Evolutionary conservation across 768 basidiomycete species (phyloP).

Genomic region (Hydnum rufescens): DNA sequence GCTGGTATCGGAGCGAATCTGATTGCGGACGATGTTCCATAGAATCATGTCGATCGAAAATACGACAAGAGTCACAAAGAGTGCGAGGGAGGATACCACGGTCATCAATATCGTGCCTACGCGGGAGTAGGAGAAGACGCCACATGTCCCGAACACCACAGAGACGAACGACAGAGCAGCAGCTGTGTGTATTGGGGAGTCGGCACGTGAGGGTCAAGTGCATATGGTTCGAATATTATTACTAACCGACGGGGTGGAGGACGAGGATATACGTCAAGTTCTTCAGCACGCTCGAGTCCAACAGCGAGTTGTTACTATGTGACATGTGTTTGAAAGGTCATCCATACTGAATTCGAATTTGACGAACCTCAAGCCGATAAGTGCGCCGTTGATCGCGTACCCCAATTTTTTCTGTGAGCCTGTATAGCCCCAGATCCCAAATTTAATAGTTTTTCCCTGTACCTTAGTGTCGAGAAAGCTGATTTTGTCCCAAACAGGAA

Average conservation of each 20-base stretch:
- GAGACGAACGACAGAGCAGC: conserved; percentile 47
- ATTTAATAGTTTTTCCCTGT: conserved; percentile 25
- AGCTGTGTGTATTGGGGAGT: conserved; percentile 18
- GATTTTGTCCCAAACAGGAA: conserved; percentile 53
- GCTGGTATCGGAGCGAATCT: conserved; percentile 24
- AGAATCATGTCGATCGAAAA: conserved; percentile 67
- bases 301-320: conserved; percentile 5
- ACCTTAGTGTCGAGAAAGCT: conserved; percentile 41
- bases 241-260: conserved; percentile 58
- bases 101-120: conserved; percentile 62
- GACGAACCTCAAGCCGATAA: too few relatives aligned
- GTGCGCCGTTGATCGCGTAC: conserved; percentile 26
- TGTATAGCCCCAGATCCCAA: conserved; percentile 65
- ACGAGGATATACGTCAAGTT: conserved; percentile 58
- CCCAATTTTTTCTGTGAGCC: conserved; percentile 36
- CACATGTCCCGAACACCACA: conserved; percentile 47
- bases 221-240: conserved; percentile 14
- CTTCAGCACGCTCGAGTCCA: conserved; percentile 36
- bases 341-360: too few relatives aligned
- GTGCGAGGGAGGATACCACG: conserved; percentile 41
- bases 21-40: conserved; percentile 47
- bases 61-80: conserved; percentile 43
- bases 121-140: conserved; percentile 36
- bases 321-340: too few relatives aligned
- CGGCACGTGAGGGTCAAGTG: conserved; percentile 1